Conservation (phyloP, 768 basidiomycete species). For the Lactarius deliciosus region DNA sequence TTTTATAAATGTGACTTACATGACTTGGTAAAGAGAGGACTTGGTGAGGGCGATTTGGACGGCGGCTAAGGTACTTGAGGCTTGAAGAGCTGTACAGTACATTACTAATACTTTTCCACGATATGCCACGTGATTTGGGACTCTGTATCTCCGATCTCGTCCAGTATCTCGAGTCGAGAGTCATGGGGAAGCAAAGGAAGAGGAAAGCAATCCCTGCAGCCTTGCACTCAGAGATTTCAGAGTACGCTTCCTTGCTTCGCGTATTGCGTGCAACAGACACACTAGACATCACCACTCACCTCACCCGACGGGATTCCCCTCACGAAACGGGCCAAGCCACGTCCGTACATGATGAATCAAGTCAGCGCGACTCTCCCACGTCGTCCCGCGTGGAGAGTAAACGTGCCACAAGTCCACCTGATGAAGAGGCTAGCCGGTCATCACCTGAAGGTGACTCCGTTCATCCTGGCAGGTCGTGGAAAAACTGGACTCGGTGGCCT, state of each 20-base stretch:
- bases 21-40: slow-evolving; percentile 30
- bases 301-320: slow-evolving; percentile 34
- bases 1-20: slow-evolving; percentile 23
- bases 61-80: slow-evolving; percentile 31
- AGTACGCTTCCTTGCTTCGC: slow-evolving; percentile 66
- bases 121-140: neutral
- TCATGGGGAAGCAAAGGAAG: slow-evolving; percentile 43
- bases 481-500: slow-evolving; percentile 78
- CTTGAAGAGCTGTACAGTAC: slow-evolving; percentile 39
- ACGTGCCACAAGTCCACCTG: slow-evolving; percentile 10
- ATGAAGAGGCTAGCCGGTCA: neutral
- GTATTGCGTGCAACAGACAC: slow-evolving; percentile 56
- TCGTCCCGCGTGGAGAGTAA: slow-evolving; percentile 12
- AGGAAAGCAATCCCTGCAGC: slow-evolving; percentile 49
- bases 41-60: slow-evolving; percentile 8
- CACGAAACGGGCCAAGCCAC: neutral
- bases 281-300: slow-evolving; percentile 57
- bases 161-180: neutral
- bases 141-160: neutral
- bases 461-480: slow-evolving; percentile 33
- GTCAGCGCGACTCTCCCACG: slow-evolving; percentile 7
- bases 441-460: slow-evolving; percentile 5
- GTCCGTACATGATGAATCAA: slow-evolving; percentile 15
- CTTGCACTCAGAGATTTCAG: slow-evolving; percentile 62
- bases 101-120: slow-evolving; percentile 35